Conservation (phyloP, 2,329 filamentous ascomycete genomes). For the Phaeosphaeria sp. region DNA sequence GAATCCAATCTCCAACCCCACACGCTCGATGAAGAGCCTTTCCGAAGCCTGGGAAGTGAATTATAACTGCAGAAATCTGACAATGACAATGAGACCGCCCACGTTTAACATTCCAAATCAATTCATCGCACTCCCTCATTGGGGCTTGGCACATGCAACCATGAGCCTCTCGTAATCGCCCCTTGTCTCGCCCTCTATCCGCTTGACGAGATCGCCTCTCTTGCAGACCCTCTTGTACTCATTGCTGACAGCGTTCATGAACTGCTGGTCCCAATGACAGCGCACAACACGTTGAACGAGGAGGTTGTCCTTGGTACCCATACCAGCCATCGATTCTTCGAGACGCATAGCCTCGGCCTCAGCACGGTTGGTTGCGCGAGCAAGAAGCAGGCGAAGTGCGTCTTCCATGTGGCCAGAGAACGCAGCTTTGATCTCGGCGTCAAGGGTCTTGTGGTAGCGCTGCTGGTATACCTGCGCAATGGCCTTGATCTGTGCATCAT, state of each 20-base stretch:
- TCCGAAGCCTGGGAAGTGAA: not conserved
- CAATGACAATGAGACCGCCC: not conserved
- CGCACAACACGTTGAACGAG: slow-evolving; percentile 80
- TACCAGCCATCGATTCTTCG: slow-evolving; percentile 85
- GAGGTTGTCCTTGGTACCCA: slow-evolving; percentile 84
- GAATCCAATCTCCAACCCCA: not conserved
- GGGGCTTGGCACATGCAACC: slow-evolving; percentile 64
- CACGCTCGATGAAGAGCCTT: not conserved
- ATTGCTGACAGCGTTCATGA: slow-evolving; percentile 77
- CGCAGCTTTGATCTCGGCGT: slow-evolving; percentile 77
- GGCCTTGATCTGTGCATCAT: slow-evolving; percentile 82
- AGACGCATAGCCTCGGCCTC: slow-evolving; percentile 82
- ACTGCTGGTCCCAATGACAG: slow-evolving; percentile 79
- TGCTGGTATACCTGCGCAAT: slow-evolving; percentile 77
- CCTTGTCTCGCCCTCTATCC: slow-evolving; percentile 83
- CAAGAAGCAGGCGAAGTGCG: slow-evolving; percentile 80
- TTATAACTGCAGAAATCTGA: not conserved
- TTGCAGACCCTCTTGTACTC: slow-evolving; percentile 77
- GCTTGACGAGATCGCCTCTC: slow-evolving; percentile 65
- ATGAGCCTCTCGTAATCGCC: slow-evolving; percentile 81
- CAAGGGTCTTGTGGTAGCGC: slow-evolving; percentile 73
- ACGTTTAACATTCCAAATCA: not conserved
- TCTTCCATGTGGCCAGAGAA: slow-evolving; percentile 94
- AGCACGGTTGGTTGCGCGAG: slow-evolving; percentile 77
- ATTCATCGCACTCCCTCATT: not conserved